Conservation (phyloP, 2,329 filamentous ascomycete genomes). For the Penicillium aurantiogriseum region DNA sequence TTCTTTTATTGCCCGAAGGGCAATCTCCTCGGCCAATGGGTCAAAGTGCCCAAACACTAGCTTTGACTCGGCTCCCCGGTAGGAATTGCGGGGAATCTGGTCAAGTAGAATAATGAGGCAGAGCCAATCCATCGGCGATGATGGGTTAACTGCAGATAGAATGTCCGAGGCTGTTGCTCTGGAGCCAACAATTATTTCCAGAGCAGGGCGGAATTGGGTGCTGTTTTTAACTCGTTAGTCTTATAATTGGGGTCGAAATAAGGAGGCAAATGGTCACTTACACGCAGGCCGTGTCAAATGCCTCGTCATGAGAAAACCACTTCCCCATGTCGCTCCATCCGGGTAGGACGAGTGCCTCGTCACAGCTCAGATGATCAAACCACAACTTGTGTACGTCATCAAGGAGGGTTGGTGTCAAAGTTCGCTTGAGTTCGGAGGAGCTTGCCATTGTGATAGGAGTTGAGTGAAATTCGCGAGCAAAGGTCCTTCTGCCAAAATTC, state of each 20-base stretch:
- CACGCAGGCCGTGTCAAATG: constrained; percentile 23
- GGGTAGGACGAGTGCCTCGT: constrained; percentile 20
- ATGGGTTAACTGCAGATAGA: constrained; percentile 15
- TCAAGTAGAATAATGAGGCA: constrained; percentile 59
- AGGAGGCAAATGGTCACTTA: constrained; percentile 3
- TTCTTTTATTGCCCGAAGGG: constrained; percentile 36
- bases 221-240: constrained; percentile 7
- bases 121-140: constrained; percentile 34
- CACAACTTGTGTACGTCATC: constrained; percentile 23
- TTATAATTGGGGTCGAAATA: background rate
- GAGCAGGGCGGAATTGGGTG: constrained; percentile 18
- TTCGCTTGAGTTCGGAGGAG: constrained; percentile 10
- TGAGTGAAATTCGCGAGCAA: constrained; percentile 3
- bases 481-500: background rate
- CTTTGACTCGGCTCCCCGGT: constrained; percentile 49
- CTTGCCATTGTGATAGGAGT: constrained; percentile 8
- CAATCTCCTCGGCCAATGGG: constrained; percentile 51
- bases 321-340: constrained; percentile 18
- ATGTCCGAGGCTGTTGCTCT: constrained; percentile 16
- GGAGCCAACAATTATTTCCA: constrained; percentile 18
- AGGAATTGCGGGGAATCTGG: constrained; percentile 63
- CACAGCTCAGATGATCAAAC: constrained; percentile 22
- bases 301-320: constrained; percentile 20
- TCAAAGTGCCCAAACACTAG: constrained; percentile 59
- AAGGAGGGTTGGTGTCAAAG: constrained; percentile 20